A percentile compares a stretch with the other conserved stretches of the same genome.
phyloP scores from a whole-genome alignment of 2,329 filamentous ascomycete genomes.

The Fusarium subglutinans region DNA sequence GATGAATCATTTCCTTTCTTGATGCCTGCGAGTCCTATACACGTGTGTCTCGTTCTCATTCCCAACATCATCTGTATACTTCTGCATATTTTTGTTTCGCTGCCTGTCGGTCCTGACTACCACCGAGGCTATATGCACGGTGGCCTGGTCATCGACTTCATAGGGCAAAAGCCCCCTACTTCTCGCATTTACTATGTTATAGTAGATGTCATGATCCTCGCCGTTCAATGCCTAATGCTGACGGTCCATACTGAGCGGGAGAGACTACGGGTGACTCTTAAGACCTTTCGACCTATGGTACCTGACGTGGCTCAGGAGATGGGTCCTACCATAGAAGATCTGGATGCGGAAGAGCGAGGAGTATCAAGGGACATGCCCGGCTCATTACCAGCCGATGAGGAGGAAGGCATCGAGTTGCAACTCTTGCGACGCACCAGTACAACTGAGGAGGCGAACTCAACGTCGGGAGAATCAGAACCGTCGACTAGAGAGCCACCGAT shows the following conservation, averaged over 20 bases:
- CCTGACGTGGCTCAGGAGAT: conserved; percentile 43
- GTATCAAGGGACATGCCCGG: conserved; percentile 53
- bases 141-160: conserved; percentile 72
- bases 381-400: conserved; percentile 48
- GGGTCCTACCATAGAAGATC: conserved; percentile 55
- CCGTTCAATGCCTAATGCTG: conserved; percentile 71
- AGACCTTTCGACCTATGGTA: conserved; percentile 49
- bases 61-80: conserved; percentile 70
- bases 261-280: conserved; percentile 60
- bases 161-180: conserved; percentile 71
- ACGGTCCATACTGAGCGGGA: conserved; percentile 70
- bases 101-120: conserved; percentile 67
- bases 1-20: conserved; percentile 64
- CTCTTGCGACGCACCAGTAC: conserved; percentile 42
- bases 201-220: conserved; percentile 65
- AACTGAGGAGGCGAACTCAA: conserved; percentile 36
- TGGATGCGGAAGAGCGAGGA: conserved; percentile 67
- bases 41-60: conserved; percentile 66
- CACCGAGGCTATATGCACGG: conserved; percentile 73
- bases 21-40: conserved; percentile 64
- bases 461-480: conserved; percentile 43
- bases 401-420: conserved; percentile 58
- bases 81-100: conserved; percentile 64
- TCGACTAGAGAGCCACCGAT: conserved; percentile 38
- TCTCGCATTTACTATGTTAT: conserved; percentile 65